These are phyloP conservation scores for Plasmopara muralis DNA, from an alignment of 352 stramenopile species.

Conservation along the genomic window DNA sequence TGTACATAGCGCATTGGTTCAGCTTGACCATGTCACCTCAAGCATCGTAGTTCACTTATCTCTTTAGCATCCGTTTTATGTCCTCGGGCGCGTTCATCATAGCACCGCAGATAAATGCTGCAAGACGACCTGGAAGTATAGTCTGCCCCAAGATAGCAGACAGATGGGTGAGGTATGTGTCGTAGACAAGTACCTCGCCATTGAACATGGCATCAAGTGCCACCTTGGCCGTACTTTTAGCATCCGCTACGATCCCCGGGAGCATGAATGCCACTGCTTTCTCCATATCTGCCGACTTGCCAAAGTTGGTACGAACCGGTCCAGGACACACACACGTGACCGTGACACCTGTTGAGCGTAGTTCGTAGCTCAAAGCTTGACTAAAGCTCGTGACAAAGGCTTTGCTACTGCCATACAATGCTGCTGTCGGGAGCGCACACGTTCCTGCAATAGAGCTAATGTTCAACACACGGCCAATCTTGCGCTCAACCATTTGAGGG, in stretches of 20 bases:
- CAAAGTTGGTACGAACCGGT: constrained; percentile 67
- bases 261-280: constrained; percentile 34
- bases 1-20: too few species aligned
- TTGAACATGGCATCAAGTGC: constrained; percentile 61
- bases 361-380: constrained; percentile 75
- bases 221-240: constrained; percentile 45
- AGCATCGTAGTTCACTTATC: constrained; percentile 11
- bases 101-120: constrained; percentile 19
- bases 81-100: constrained; percentile 33
- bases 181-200: constrained; percentile 40
- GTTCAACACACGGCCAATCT: constrained; percentile 73
- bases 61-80: constrained; percentile 31
- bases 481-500: constrained; percentile 64
- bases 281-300: constrained; percentile 30
- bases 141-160: constrained; percentile 19
- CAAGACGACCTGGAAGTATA: constrained; percentile 26
- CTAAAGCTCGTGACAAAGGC: constrained; percentile 68
- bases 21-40: too few species aligned
- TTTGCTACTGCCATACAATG: constrained; percentile 78
- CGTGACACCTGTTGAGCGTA: constrained; percentile 63
- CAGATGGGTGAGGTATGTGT: constrained; percentile 44
- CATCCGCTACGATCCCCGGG: constrained; percentile 29
- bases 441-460: constrained; percentile 57
- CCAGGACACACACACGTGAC: constrained; percentile 77
- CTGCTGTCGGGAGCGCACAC: constrained; percentile 48